phyloP scores from a whole-genome alignment of 1,139 yeast species.

The Suhomyces guaymorum region DNA sequence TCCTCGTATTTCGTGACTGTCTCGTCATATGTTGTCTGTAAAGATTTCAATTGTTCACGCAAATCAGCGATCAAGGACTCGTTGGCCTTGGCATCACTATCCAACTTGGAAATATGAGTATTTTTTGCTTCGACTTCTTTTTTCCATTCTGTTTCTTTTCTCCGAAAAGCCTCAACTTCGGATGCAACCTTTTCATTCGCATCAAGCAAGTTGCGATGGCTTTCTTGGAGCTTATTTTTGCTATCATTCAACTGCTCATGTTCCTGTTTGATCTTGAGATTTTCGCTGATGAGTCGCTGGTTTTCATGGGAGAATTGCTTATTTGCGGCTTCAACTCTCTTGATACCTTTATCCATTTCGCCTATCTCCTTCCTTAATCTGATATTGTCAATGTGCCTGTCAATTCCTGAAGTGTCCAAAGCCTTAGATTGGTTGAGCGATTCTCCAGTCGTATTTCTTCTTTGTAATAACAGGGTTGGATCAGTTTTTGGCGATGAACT shows the following conservation, averaged over 20 bases:
- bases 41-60: conserved; percentile 20
- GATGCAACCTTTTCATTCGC: conserved; percentile 2
- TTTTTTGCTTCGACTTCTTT: conserved; percentile 13
- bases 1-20: conserved; percentile 2
- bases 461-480: conserved; percentile 28
- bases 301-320: conserved; percentile 11
- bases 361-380: conserved; percentile 35
- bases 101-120: conserved; percentile 5
- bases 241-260: conserved; percentile 7
- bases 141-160: conserved; percentile 15
- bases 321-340: conserved; percentile 10
- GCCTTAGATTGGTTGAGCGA: conserved; percentile 20
- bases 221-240: conserved; percentile 1
- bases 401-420: conserved; percentile 42
- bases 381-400: conserved; percentile 47
- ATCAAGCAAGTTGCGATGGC: conserved; percentile 1
- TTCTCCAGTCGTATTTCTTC: conserved; percentile 13
- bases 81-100: conserved; percentile 12
- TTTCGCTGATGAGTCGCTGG: too few species aligned
- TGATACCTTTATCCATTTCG: conserved; percentile 18
- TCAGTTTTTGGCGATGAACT: conserved; percentile 15
- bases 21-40: conserved; percentile 1
- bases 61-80: conserved; percentile 36
- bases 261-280: too few species aligned
- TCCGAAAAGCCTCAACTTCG: conserved; percentile 1